Conservation (phyloP, 2,329 filamentous ascomycete genomes). For the Fusarium euwallaceae region DNA sequence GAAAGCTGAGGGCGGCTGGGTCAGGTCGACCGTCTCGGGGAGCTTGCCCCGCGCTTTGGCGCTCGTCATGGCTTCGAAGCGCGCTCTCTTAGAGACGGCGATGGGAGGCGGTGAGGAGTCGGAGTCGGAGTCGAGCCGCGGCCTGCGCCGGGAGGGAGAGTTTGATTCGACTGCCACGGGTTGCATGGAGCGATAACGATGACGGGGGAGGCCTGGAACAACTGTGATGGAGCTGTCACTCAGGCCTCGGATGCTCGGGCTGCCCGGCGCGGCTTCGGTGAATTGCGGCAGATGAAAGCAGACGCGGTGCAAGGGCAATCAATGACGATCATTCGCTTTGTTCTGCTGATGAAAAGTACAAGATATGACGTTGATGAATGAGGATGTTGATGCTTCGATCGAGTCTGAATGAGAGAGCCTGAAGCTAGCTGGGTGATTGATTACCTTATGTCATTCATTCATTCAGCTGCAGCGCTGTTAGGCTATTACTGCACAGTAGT, state of each 20-base stretch:
- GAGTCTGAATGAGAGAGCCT: neutral
- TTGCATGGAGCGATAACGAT: conserved; percentile 50
- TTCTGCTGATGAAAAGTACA: neutral
- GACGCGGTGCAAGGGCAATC: neutral
- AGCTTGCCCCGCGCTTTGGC: conserved; percentile 57
- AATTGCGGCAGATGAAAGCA: neutral
- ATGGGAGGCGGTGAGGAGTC: conserved; percentile 38
- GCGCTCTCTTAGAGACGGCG: conserved; percentile 50
- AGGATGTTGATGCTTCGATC: neutral
- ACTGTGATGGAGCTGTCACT: conserved; percentile 44
- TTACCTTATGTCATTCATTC: neutral
- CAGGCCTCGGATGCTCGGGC: conserved; percentile 44
- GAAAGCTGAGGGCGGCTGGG: conserved; percentile 62
- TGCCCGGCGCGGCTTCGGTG: conserved; percentile 23
- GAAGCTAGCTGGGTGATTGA: neutral
- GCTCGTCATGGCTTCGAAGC: conserved; percentile 51
- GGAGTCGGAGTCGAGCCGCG: conserved; percentile 53
- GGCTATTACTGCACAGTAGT: conserved; percentile 36
- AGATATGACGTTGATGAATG: neutral
- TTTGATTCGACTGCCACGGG: conserved; percentile 47
- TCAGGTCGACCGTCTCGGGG: conserved; percentile 54
- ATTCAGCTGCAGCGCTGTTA: conserved; percentile 1
- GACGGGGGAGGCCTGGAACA: conserved; percentile 45
- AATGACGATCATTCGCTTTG: neutral
- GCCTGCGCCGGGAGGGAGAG: conserved; percentile 55